Conservation (phyloP, 768 basidiomycete species). For the Podaxis sp. region DNA sequence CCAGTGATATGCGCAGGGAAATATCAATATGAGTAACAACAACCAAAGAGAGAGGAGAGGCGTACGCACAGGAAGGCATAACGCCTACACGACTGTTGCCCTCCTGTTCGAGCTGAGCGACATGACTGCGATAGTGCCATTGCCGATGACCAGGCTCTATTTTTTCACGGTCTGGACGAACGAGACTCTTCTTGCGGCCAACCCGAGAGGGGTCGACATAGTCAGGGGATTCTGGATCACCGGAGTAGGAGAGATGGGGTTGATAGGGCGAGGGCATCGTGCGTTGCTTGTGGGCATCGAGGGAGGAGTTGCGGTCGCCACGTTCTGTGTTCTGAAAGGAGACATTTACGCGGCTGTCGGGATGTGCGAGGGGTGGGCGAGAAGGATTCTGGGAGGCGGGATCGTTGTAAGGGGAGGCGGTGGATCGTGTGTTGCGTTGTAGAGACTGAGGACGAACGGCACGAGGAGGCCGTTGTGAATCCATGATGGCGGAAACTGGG, state of each 20-base stretch:
- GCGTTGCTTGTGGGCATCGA: slow-evolving; percentile 55
- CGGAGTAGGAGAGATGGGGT: slow-evolving; percentile 21
- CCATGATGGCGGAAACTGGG: slow-evolving; percentile 19
- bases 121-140: slow-evolving; percentile 91
- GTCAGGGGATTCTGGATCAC: slow-evolving; percentile 41
- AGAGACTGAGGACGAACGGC: slow-evolving; percentile 45
- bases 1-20: slow-evolving; percentile 9
- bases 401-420: slow-evolving; percentile 36
- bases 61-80: slow-evolving; percentile 75
- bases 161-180: slow-evolving; percentile 92
- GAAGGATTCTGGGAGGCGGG: slow-evolving; percentile 24
- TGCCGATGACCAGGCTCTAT: slow-evolving; percentile 92
- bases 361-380: slow-evolving; percentile 30
- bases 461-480: slow-evolving; percentile 52
- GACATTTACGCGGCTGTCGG: slow-evolving; percentile 42
- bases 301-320: slow-evolving; percentile 60
- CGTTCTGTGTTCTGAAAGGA: slow-evolving; percentile 70
- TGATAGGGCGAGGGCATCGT: slow-evolving; percentile 47
- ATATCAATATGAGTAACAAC: slow-evolving; percentile 8
- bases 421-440: slow-evolving; percentile 33
- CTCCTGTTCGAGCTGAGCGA: slow-evolving; percentile 73
- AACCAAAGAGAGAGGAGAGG: slow-evolving; percentile 16
- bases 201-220: slow-evolving; percentile 50
- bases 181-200: slow-evolving; percentile 86
- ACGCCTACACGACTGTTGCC: slow-evolving; percentile 64